A percentile compares a stretch with the other conserved stretches of the same genome.
Conservation (phyloP, 106 monocot species). For the Platanthera zijinensis region DNA sequence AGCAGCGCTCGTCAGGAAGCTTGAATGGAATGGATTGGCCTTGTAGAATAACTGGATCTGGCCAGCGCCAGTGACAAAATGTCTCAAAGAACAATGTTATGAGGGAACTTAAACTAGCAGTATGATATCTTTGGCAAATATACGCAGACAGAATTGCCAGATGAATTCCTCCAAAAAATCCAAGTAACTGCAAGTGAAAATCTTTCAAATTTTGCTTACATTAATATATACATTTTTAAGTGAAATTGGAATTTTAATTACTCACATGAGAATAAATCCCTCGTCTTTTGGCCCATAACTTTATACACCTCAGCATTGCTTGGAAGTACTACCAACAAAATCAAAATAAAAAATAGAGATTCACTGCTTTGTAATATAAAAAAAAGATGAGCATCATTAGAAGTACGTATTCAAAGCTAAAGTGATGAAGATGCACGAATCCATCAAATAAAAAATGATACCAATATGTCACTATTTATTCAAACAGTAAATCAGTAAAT, state of each 20-base stretch:
- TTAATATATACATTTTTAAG: conserved; percentile 5
- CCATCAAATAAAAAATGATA: background rate
- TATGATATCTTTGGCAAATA: conserved; percentile 42
- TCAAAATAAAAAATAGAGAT: background rate
- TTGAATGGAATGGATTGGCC: conserved; percentile 20
- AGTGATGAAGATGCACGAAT: background rate
- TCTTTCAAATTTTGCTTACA: background rate
- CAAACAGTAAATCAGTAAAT: no score
- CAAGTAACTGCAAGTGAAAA: conserved; percentile 31
- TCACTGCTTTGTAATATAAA: background rate
- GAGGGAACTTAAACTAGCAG: conserved; percentile 33
- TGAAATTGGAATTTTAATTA: background rate
- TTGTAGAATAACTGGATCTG: conserved; percentile 33
- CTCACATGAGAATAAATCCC: conserved; percentile 58
- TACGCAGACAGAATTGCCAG: conserved; percentile 48
- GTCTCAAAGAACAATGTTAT: conserved; percentile 39
- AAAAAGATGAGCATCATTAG: background rate
- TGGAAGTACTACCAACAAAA: conserved; percentile 34
- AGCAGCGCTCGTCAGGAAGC: conserved; percentile 17
- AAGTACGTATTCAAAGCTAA: background rate
- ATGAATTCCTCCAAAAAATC: conserved; percentile 57
- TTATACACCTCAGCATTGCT: conserved; percentile 36
- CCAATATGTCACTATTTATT: no score
- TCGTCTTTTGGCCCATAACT: conserved; percentile 48
- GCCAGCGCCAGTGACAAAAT: conserved; percentile 45